Base-by-base conservation (phyloP, 2,329 filamentous ascomycete species). In the Nigrospora sphaerica region DNA sequence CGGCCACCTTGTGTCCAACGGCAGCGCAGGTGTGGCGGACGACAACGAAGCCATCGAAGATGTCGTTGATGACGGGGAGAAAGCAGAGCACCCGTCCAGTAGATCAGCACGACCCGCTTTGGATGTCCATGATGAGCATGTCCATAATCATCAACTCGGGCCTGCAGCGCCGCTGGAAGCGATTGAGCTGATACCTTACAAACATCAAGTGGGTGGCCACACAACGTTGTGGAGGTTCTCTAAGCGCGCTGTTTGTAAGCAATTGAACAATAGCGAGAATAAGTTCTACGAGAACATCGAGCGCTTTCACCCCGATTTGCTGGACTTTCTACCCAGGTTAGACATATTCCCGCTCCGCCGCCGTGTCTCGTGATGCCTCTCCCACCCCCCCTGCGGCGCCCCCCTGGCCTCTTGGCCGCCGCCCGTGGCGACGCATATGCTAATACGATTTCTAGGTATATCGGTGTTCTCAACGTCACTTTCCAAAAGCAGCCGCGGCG, bases 281-380 rank as follows among this genome's bases (percentile, higher is more conserved):
- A 89, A 95, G 68, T 98, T 98, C 63, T 98, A 98, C 66, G 93
- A 98, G 68, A 93, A 85, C 46, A 88, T 97, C 58, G 93, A 98
- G 71, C 83, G 81, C 59, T 82, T 88, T 55, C 92, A 98, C 66
- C 88, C 90, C 53, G 86, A 95, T 61, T 76, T 98, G 58, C 72
- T 98, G 49, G 82, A 86, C 37, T 98, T 97, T 62, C 75, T 98
- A 53, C 93, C 93, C 53, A 89, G 91, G 83, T 86, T 72, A 64
- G 48, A 62, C 52, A 45, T 28, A 28, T 28, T 28, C 23, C 23
- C 23, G 23, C 23, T 28, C 23, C 23, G 23, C 23, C 23, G 23
- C 23, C 23, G 23, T 28, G 23, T 28, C 23, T 28, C 23, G 23
- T 28, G 23, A 28, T 28, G 23, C 23, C 23, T 9, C 23, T 28